Conservation (phyloP, 306 rosid species). For the Cajanus cajan region DNA sequence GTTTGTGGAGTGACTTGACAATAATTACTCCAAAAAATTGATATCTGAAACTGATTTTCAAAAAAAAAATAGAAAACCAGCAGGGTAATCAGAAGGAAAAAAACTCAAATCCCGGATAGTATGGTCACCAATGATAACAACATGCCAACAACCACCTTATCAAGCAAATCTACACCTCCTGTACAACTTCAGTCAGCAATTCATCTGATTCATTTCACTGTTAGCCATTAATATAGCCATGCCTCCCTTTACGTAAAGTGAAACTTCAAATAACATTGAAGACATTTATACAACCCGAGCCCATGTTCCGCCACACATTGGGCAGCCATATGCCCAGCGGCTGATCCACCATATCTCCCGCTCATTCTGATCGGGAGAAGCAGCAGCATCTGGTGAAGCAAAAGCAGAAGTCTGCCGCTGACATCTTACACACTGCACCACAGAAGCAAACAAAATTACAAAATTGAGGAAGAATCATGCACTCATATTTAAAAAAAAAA, state of each 20-base stretch:
- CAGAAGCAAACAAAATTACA: slow-evolving; percentile 19
- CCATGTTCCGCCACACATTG: slow-evolving; percentile 99
- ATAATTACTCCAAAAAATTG: not conserved
- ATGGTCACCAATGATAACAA: not conserved
- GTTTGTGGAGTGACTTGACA: not conserved
- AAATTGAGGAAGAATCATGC: not conserved
- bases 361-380: slow-evolving; percentile 54
- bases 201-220: slow-evolving; percentile 4
- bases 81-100: slow-evolving; percentile 4
- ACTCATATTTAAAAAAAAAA: too few species aligned
- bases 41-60: slow-evolving; percentile 5
- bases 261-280: not conserved
- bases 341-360: slow-evolving; percentile 93
- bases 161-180: slow-evolving; percentile 31
- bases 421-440: slow-evolving; percentile 93
- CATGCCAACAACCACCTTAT: slow-evolving; percentile 19
- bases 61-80: not conserved
- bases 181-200: slow-evolving; percentile 33
- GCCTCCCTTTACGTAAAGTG: not conserved
- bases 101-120: not conserved
- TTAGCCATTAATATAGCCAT: not conserved
- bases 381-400: slow-evolving; percentile 60
- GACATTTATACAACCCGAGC: slow-evolving; percentile 80
- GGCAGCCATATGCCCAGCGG: slow-evolving; percentile 97
- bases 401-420: slow-evolving; percentile 95